Evolutionary conservation across 108 stramenopile genomes (phyloP).

Genomic region (Cyclotella distinguenda): DNA sequence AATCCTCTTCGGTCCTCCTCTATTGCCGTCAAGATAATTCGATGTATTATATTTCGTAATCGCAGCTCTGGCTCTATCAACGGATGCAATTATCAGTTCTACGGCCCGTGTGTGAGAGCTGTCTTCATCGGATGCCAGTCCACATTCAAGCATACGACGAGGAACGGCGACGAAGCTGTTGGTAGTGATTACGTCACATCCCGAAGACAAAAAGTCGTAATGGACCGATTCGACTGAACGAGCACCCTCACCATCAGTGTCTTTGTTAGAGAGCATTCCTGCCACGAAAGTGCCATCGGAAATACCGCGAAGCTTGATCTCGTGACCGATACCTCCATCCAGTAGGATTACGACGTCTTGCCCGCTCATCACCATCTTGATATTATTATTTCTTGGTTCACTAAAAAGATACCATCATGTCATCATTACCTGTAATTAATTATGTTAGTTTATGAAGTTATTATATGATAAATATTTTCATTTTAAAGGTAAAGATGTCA

Average conservation of each 20-base stretch:
- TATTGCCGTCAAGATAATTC: not conserved
- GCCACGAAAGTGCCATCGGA: constrained; percentile 42
- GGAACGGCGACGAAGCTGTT: constrained; percentile 52
- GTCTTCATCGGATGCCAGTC: constrained; percentile 18
- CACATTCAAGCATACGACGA: constrained; percentile 36
- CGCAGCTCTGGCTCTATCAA: constrained; percentile 39
- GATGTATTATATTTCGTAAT: constrained; percentile 6
- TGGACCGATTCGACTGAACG: constrained; percentile 32
- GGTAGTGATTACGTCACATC: constrained; percentile 50
- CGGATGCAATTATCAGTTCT: constrained; percentile 34
- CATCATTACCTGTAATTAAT: too few species aligned
- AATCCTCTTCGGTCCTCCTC: constrained; percentile 14
- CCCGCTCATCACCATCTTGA: not conserved
- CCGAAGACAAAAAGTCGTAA: constrained; percentile 34
- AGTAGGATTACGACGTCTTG: not conserved
- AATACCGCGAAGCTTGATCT: constrained; percentile 39
- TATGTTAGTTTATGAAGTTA: too few species aligned
- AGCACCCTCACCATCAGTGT: constrained; percentile 1
- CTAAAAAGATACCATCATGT: too few species aligned
- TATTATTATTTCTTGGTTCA: too few species aligned
- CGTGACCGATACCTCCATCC: constrained; percentile 50
- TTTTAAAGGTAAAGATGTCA: too few species aligned
- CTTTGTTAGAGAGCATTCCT: constrained; percentile 46
- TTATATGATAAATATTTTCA: too few species aligned
- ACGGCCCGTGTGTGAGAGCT: constrained; percentile 9